phyloP scores from a whole-genome alignment of 2,329 filamentous ascomycete genomes.

The Elsinoe fawcettii region DNA sequence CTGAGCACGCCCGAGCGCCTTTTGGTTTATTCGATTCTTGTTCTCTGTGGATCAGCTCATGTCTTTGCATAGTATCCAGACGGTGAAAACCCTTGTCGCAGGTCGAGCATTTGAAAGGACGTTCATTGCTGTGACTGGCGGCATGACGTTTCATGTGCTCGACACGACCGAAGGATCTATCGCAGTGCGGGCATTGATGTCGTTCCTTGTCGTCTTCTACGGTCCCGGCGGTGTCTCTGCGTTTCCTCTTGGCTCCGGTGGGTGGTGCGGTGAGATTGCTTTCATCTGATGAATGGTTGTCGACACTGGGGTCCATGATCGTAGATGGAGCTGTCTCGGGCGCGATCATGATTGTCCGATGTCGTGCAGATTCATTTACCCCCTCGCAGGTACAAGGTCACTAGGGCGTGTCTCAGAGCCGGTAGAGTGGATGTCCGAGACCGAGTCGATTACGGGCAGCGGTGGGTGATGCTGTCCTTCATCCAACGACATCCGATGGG shows the following conservation, averaged over 20 bases:
- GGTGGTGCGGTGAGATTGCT: slow-evolving; percentile 7
- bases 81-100: slow-evolving; percentile 24
- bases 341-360: slow-evolving; percentile 13
- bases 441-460: not conserved
- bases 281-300: slow-evolving; percentile 8
- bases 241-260: slow-evolving; percentile 15
- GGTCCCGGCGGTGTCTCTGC: slow-evolving; percentile 12
- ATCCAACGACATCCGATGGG: not conserved
- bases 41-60: slow-evolving; percentile 23
- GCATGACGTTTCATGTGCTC: slow-evolving; percentile 25
- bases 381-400: not conserved
- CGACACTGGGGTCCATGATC: slow-evolving; percentile 12
- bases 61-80: slow-evolving; percentile 24
- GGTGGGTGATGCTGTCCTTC: not conserved
- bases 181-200: slow-evolving; percentile 20
- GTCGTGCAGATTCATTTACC: slow-evolving; percentile 11
- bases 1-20: slow-evolving; percentile 24
- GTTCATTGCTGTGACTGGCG: slow-evolving; percentile 22
- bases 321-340: slow-evolving; percentile 11
- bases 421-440: not conserved
- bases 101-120: slow-evolving; percentile 21
- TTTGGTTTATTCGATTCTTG: slow-evolving; percentile 19
- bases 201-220: slow-evolving; percentile 16
- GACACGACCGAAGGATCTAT: slow-evolving; percentile 22
- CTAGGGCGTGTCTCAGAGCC: not conserved